Conservation (phyloP, 2,329 filamentous ascomycete species). For the Ophiostoma pallidulum region DNA sequence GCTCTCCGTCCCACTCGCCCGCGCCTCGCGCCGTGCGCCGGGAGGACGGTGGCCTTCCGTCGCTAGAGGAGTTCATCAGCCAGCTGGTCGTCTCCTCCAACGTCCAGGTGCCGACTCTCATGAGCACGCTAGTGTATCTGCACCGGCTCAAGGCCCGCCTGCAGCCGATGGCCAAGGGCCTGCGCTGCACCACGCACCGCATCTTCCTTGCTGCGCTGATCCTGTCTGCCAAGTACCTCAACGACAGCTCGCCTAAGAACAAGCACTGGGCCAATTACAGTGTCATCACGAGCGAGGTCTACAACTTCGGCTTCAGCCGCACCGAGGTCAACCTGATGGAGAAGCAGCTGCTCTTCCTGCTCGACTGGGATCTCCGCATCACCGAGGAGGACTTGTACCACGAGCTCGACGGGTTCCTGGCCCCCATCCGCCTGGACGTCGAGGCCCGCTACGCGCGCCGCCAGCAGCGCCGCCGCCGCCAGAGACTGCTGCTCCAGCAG, state of each 20-base stretch:
- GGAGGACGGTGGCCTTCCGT: constrained; percentile 55
- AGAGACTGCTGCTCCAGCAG: constrained; percentile 25
- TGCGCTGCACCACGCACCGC: constrained; percentile 91
- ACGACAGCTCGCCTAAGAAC: constrained; percentile 98
- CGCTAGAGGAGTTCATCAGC: constrained; percentile 82
- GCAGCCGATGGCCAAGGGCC: constrained; percentile 89
- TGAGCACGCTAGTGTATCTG: constrained; percentile 94
- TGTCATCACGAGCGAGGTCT: constrained; percentile 54
- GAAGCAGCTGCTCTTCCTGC: constrained; percentile 88
- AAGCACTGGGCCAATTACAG: constrained; percentile 99
- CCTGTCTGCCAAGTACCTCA: constrained; percentile 89
- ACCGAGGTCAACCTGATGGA: constrained; percentile 99
- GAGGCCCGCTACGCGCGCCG: constrained; percentile 41
- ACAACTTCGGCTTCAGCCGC: constrained; percentile 79
- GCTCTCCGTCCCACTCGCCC: constrained; percentile 28
- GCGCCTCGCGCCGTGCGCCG: constrained; percentile 34
- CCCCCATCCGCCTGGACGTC: constrained; percentile 62
- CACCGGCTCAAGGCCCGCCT: constrained; percentile 73
- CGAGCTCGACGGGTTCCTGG: constrained; percentile 81
- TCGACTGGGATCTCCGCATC: constrained; percentile 91
- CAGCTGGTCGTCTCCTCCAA: constrained; percentile 87
- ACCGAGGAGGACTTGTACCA: constrained; percentile 74
- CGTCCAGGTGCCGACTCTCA: constrained; percentile 92
- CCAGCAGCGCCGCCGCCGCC: constrained; percentile 31
- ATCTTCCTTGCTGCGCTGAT: constrained; percentile 91